Conservation (phyloP, 495 filamentous ascomycete species). For the Podospora conica region DNA sequence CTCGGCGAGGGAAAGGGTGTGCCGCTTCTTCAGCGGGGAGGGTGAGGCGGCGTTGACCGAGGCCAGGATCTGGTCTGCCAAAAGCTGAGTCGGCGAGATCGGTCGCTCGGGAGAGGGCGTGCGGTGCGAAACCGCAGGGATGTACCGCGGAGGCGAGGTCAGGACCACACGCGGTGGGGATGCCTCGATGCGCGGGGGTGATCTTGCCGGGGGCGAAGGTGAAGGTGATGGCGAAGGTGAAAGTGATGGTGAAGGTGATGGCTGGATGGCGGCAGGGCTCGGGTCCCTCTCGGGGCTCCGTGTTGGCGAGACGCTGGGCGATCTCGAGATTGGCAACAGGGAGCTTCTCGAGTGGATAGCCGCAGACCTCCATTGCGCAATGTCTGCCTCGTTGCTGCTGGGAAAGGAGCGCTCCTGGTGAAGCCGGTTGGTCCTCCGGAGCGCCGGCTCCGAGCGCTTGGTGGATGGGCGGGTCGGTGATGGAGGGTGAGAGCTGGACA, state of each 20-base stretch:
- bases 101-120: slow-evolving; percentile 12
- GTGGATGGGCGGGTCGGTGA: slow-evolving; percentile 16
- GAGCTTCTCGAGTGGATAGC: slow-evolving; percentile 15
- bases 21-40: slow-evolving; percentile 48
- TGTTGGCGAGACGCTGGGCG: not conserved
- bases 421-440: slow-evolving; percentile 18
- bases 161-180: not conserved
- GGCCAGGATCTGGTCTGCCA: slow-evolving; percentile 51
- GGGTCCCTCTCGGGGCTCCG: slow-evolving; percentile 8
- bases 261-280: slow-evolving; percentile 5
- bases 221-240: not conserved
- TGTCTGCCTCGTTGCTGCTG: slow-evolving; percentile 5
- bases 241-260: not conserved
- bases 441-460: slow-evolving; percentile 12
- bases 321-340: not conserved
- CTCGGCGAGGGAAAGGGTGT: slow-evolving; percentile 49
- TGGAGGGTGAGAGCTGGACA: slow-evolving; percentile 1
- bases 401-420: slow-evolving; percentile 5
- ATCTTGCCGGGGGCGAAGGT: slow-evolving; percentile 4
- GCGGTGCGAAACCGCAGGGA: slow-evolving; percentile 1
- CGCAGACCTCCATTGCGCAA: slow-evolving; percentile 15
- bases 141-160: not conserved
- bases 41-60: slow-evolving; percentile 48
- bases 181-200: not conserved
- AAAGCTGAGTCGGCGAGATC: slow-evolving; percentile 41